Base-by-base conservation (phyloP, 352 stramenopile species). In the Nothophytophthora sp. region DNA sequence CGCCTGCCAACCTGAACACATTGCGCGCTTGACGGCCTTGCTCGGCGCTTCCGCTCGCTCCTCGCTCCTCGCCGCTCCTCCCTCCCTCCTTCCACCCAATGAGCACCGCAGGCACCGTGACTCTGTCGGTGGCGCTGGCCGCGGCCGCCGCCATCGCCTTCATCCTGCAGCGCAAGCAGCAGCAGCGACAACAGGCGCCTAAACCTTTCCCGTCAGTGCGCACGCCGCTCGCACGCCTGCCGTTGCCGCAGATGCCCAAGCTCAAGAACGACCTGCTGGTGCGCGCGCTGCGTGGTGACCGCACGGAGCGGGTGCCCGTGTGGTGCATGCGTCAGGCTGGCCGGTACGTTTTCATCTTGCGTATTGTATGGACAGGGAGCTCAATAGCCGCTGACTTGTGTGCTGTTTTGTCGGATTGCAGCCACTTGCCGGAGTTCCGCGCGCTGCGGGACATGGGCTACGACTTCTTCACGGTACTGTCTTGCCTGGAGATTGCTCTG, bases 241-340 rank as follows among this genome's bases (percentile, higher is more conserved):
- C 82, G 37, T 59, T 92, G 30, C 70, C 82, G 35, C 60, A 87
- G 29, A 61, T 93, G 50, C 83, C 84, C n/a, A 78, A 81, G 61
- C 70, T 96, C 50, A 94, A 96, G 64, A 97, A 97, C 69, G 87
- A 96, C 55, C 55, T 96, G 34, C 62, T 97, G 37, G 54, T 97
- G 29, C 86, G 88, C 24, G 90, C 89, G 41, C 79, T 95, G 27
- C 74, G 72, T 45, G 88, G 91, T 50, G 79, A 98, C 52, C 78
- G 73, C 42, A 96, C 90, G 9, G 90, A 97, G 70, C 82, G 86
- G 22, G 87, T 95, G 38, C 96, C 96, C 11, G 86, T 99, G 49
- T 99, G 97, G 97, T 90, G 98, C 50, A 99, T 99, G 77, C 94
- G 97, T 39, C 97, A 99, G 68, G 97, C 97, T 20, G 97, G 97